Base-by-base conservation (phyloP, 148 eudicot genomes). In the Chenopodium suecicum region DNA sequence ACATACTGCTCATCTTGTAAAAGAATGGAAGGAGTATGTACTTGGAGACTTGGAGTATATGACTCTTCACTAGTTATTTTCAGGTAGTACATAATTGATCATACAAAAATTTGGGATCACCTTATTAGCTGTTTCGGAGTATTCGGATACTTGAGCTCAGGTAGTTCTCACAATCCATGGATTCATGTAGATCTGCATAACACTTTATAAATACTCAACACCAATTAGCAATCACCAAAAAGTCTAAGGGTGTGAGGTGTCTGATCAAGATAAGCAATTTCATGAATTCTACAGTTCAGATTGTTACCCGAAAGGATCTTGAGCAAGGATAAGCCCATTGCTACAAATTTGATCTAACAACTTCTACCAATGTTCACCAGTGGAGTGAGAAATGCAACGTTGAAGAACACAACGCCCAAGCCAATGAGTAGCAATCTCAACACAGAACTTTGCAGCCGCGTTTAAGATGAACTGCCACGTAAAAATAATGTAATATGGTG, bases 321-420 rank as follows among this genome's bases (percentile, higher is more conserved):
- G 89, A 84, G 94, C 91, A 77, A 92, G 91, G 71, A 64, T 34
- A 79, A 92, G 83, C 34, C 86, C 91, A 82, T 87, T 83, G 27
- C 81, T 75, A 72, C 82, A 83, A 63, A 92, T 89, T 78, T 81
- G 88, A 27, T 89, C 82, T 23, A 87, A 79, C 87, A 92, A 78
- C 77, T 88, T 92, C 83, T 87, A 81, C 44, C 78, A 84, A 47
- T 85, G 79, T 23, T 84, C 87, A 65, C 94, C 94, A 52, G 41
- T 84, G 29, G 97, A 90, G 78, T 88, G 80, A 56, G 80, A 80
- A 87, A 92, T 87, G 86, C 94, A 91, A 31, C 84, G 84, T 87
- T 92, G 92, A 78, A 92, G 82, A 68, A 91, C 91, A 81, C 93
- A 91, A 22, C 96, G 91, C 62, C 96, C 96, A 87, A 88, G 87